These are phyloP conservation scores for Posidonia australis DNA, from an alignment of 106 monocot genomes.

Conservation along the genomic window DNA sequence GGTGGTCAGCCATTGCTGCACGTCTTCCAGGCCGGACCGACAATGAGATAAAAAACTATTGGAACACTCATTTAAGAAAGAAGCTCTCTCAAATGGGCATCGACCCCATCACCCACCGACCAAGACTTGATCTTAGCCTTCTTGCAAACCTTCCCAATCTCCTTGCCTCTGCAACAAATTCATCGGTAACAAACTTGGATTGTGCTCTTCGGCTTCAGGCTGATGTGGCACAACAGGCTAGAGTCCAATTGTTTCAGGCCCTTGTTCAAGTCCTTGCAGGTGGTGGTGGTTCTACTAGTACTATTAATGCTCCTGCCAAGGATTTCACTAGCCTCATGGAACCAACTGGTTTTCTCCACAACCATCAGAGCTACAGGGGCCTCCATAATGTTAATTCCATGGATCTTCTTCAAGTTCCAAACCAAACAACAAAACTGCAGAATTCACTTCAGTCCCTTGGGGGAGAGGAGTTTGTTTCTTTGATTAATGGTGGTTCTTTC, in stretches of 20 bases:
- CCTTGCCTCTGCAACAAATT: slow-evolving; percentile 3
- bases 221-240: slow-evolving; percentile 9
- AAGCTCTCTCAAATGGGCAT: slow-evolving; percentile 18
- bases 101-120: slow-evolving; percentile 18
- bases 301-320: no score
- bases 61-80: slow-evolving; percentile 21
- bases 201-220: not conserved
- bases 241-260: slow-evolving; percentile 5
- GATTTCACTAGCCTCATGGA: not conserved
- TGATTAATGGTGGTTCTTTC: not conserved
- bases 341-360: not conserved
- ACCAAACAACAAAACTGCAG: not conserved
- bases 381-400: not conserved
- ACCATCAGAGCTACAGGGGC: no score
- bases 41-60: slow-evolving; percentile 24
- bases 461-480: not conserved
- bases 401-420: not conserved
- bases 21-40: slow-evolving; percentile 15
- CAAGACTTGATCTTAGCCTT: slow-evolving; percentile 8
- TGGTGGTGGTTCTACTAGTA: not conserved
- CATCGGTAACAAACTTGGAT: no score
- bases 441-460: not conserved
- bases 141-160: slow-evolving; percentile 9
- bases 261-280: slow-evolving; percentile 6
- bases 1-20: slow-evolving; percentile 18